Conservation (phyloP, 2,329 filamentous ascomycete genomes). For the Mollisia scopiformis region DNA sequence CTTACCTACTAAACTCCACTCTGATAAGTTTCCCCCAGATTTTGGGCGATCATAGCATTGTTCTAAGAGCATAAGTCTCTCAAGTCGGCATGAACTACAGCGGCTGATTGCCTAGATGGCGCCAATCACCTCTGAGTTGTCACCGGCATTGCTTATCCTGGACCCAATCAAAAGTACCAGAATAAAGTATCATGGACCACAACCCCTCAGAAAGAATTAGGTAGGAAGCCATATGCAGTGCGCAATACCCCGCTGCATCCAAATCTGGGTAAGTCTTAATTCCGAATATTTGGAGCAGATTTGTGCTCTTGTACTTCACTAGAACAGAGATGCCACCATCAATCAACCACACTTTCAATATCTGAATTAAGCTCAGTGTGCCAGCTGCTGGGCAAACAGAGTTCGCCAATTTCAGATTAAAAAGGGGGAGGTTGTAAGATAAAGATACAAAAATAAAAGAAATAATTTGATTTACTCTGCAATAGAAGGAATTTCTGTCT, state of each 20-base stretch:
- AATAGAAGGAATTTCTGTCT: too few species aligned
- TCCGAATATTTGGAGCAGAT: not conserved
- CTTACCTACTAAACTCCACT: not conserved
- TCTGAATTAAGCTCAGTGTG: not conserved
- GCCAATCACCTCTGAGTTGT: slow-evolving; percentile 15
- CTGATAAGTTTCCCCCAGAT: slow-evolving; percentile 11
- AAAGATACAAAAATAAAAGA: not conserved
- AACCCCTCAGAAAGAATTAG: not conserved
- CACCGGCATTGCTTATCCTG: not conserved
- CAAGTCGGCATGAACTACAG: slow-evolving; percentile 12
- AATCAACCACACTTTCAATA: too few species aligned
- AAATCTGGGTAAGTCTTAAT: not conserved
- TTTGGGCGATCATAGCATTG: slow-evolving; percentile 21
- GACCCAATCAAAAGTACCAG: not conserved
- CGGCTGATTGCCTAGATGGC: slow-evolving; percentile 7
- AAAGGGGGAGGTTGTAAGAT: too few species aligned
- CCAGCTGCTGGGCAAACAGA: too few species aligned
- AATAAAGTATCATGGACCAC: not conserved
- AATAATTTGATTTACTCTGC: not conserved
- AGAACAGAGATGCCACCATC: too few species aligned
- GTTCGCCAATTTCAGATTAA: too few species aligned
- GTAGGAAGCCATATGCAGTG: not conserved
- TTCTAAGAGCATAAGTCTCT: not conserved
- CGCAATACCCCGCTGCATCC: not conserved
- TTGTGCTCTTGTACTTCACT: not conserved